Evolutionary conservation across 163 green algal genomes (phyloP).

Genomic region (Volvox carteri): DNA sequence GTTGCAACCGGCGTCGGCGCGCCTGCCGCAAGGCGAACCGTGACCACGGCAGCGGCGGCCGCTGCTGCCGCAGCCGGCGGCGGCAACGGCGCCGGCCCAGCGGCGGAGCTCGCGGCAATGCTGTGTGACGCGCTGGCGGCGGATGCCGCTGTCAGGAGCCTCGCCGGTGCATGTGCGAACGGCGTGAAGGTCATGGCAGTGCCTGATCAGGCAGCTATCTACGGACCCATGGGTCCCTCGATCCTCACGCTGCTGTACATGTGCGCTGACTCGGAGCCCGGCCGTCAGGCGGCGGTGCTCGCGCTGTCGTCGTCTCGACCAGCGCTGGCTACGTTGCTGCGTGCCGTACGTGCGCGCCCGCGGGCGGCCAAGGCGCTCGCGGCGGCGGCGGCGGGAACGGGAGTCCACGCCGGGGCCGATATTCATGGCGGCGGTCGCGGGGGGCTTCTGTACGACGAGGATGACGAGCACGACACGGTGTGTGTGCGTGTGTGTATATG

Average conservation of each 20-base stretch:
- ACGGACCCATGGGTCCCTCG: constrained; percentile 46
- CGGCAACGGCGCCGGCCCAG: constrained; percentile 13
- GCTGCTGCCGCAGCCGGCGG: neutral
- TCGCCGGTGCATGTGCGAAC: constrained; percentile 7
- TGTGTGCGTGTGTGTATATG: neutral
- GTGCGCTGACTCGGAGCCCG: neutral
- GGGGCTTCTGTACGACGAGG: constrained; percentile 39
- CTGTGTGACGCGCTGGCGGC: constrained; percentile 50
- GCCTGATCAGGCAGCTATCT: neutral
- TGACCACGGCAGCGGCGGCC: neutral
- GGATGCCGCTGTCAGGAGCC: constrained; percentile 18
- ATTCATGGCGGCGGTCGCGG: neutral
- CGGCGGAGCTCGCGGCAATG: constrained; percentile 42
- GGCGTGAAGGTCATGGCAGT: neutral
- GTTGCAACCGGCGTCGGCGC: neutral
- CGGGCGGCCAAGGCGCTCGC: constrained; percentile 16
- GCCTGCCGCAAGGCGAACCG: neutral
- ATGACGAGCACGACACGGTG: constrained; percentile 49
- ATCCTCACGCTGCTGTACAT: constrained; percentile 48
- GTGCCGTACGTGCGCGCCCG: constrained; percentile 20
- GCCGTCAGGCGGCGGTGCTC: constrained; percentile 39
- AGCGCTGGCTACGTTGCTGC: constrained; percentile 42
- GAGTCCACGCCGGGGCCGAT: neutral
- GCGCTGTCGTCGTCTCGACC: constrained; percentile 45
- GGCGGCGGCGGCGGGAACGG: constrained; percentile 25